phyloP scores from a whole-genome alignment of 140 eudicot genomes.

The Anethum foeniculum region DNA sequence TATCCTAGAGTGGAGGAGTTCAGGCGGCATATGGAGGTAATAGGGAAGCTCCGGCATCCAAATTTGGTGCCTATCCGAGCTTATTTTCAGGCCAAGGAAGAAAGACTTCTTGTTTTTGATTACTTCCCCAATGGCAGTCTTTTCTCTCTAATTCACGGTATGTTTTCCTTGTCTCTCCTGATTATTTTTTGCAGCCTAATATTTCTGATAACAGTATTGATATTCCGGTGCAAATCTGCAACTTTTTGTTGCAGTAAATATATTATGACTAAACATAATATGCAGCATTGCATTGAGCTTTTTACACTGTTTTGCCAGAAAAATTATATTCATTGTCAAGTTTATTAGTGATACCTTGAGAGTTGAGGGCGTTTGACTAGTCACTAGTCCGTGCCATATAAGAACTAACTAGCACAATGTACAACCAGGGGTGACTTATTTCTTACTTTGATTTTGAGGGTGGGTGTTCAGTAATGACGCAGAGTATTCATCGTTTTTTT shows the following conservation, averaged over 20 bases:
- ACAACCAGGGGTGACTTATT: neutral
- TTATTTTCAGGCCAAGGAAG: slow-evolving; percentile 33
- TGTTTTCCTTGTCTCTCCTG: neutral
- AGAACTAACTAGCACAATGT: neutral
- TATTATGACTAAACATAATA: neutral
- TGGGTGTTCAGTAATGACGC: neutral
- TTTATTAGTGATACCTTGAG: neutral
- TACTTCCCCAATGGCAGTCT: slow-evolving; percentile 10
- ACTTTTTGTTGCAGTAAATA: neutral
- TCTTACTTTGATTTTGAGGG: neutral
- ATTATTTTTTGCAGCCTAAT: neutral
- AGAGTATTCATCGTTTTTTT: neutral
- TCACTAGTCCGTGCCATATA: neutral
- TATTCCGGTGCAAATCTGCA: neutral
- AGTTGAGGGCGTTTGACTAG: neutral
- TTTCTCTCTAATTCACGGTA: slow-evolving; percentile 6
- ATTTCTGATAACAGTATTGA: neutral
- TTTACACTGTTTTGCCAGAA: neutral
- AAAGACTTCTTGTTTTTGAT: neutral
- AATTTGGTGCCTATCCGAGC: slow-evolving; percentile 81
- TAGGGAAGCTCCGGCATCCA: slow-evolving; percentile 72
- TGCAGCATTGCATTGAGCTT: neutral
- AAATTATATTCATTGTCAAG: neutral
- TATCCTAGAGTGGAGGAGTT: slow-evolving; percentile 78
- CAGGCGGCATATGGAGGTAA: slow-evolving; percentile 55